Conservation (phyloP, 352 stramenopile genomes). For the Pythium inflatum region DNA sequence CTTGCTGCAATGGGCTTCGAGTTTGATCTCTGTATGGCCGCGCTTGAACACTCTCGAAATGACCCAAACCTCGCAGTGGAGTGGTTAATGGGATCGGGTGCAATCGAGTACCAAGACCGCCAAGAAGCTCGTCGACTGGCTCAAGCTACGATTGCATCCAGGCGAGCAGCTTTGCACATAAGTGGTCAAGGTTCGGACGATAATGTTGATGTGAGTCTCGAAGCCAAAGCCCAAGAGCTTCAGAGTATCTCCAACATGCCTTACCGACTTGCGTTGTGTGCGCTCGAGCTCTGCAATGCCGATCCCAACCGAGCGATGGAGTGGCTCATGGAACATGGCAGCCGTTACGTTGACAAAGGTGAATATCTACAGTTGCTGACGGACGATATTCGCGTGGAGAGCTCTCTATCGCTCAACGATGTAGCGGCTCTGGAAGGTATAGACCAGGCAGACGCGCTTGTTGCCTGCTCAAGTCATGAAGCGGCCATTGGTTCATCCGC, state of each 20-base stretch:
- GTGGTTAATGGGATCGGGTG: slow-evolving; percentile 84
- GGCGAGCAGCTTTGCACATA: slow-evolving; percentile 28
- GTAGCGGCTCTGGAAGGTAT: slow-evolving; percentile 76
- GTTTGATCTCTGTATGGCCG: slow-evolving; percentile 87
- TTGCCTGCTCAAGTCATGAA: slow-evolving; percentile 34
- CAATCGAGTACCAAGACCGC: slow-evolving; percentile 72
- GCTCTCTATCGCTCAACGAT: slow-evolving; percentile 55
- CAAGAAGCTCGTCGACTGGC: slow-evolving; percentile 63
- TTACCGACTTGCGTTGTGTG: slow-evolving; percentile 57
- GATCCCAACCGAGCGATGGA: slow-evolving; percentile 87
- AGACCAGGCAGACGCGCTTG: slow-evolving; percentile 70
- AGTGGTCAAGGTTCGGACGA: not conserved
- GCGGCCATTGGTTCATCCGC: not conserved
- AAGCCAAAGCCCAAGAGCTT: slow-evolving; percentile 74
- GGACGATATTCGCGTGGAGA: slow-evolving; percentile 56
- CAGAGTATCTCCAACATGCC: slow-evolving; percentile 81
- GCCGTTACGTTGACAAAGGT: slow-evolving; percentile 55
- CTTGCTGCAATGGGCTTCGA: slow-evolving; percentile 88
- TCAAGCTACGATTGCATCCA: slow-evolving; percentile 44
- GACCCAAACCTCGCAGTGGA: slow-evolving; percentile 85
- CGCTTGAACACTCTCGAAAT: slow-evolving; percentile 78
- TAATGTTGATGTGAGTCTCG: slow-evolving; percentile 38
- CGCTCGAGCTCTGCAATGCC: slow-evolving; percentile 76
- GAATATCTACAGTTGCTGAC: slow-evolving; percentile 52
- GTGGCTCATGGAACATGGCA: slow-evolving; percentile 87